Evolutionary conservation across 768 basidiomycete species (phyloP).

Genomic region (Macrocybe gigantea): DNA sequence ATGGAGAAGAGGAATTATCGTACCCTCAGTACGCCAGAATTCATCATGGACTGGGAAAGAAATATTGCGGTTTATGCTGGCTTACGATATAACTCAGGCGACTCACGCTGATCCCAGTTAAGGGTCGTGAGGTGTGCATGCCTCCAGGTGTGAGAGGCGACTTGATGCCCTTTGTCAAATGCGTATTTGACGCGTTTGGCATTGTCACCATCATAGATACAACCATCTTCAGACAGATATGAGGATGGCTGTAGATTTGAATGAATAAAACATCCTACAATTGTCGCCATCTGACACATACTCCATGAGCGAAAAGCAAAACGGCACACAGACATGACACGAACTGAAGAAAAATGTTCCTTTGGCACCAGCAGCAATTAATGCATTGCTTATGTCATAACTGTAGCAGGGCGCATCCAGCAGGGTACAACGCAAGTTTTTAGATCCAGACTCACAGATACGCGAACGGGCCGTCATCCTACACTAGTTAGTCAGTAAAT

Average conservation of each 20-base stretch:
- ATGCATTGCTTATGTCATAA: conserved; percentile 22
- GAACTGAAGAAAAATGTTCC: conserved; percentile 31
- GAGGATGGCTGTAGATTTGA: not conserved
- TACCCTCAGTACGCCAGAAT: conserved; percentile 23
- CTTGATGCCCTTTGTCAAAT: conserved; percentile 34
- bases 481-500: not conserved
- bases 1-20: no score
- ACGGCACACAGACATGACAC: conserved; percentile 2
- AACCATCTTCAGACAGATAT: conserved; percentile 16
- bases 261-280: conserved; percentile 13
- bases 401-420: conserved; percentile 12
- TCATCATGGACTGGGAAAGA: not conserved
- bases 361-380: conserved; percentile 16
- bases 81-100: not conserved
- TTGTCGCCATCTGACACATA: conserved; percentile 25
- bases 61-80: not conserved
- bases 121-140: conserved; percentile 32
- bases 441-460: conserved; percentile 21
- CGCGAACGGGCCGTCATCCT: conserved; percentile 39
- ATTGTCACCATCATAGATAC: conserved; percentile 29
- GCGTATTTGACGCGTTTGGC: conserved; percentile 26
- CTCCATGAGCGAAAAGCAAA: not conserved
- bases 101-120: conserved; percentile 23
- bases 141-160: conserved; percentile 45
- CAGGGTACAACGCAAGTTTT: not conserved